Percentiles rank a stretch among this genome's conserved stretches.
phyloP scores from a whole-genome alignment of 2,329 filamentous ascomycete species.

The Hymenoscyphus fructigenus region DNA sequence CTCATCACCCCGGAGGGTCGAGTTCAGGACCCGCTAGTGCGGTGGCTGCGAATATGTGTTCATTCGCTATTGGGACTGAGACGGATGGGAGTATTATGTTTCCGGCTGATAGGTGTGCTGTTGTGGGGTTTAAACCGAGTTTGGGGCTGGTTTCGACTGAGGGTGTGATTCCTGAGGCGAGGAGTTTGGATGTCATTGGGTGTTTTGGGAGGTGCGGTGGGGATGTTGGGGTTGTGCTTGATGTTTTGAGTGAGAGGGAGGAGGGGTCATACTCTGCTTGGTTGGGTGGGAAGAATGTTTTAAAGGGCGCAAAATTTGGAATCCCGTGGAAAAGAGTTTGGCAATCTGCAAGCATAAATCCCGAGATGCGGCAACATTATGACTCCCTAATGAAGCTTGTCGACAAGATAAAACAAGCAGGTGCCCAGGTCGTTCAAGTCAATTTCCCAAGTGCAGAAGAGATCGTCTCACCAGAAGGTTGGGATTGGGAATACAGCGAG shows the following conservation, averaged over 20 bases:
- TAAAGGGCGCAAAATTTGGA: conserved; percentile 46
- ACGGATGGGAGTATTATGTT: conserved; percentile 72
- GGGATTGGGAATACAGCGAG: conserved; percentile 71
- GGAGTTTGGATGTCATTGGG: neutral
- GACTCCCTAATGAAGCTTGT: conserved; percentile 40
- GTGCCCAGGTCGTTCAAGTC: conserved; percentile 65
- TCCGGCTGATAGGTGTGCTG: conserved; percentile 65
- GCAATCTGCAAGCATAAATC: conserved; percentile 39
- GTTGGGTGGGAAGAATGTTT: neutral
- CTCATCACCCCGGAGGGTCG: conserved; percentile 66
- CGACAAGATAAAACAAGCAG: conserved; percentile 54
- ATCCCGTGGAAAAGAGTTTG: conserved; percentile 73
- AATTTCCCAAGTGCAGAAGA: conserved; percentile 39
- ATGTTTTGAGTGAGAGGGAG: neutral
- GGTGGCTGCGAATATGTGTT: conserved; percentile 61
- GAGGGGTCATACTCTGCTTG: neutral
- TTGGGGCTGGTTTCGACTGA: conserved; percentile 56
- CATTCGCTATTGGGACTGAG: conserved; percentile 70
- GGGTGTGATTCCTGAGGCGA: neutral
- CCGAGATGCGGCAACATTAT: neutral
- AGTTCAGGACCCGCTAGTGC: conserved; percentile 65
- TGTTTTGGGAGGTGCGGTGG: neutral
- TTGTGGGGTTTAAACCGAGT: conserved; percentile 76
- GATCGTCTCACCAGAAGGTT: conserved; percentile 65
- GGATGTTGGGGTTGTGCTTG: neutral